Base-by-base conservation (phyloP, 169 alveolate genomes). In the Eimeria nieschulzi region DNA sequence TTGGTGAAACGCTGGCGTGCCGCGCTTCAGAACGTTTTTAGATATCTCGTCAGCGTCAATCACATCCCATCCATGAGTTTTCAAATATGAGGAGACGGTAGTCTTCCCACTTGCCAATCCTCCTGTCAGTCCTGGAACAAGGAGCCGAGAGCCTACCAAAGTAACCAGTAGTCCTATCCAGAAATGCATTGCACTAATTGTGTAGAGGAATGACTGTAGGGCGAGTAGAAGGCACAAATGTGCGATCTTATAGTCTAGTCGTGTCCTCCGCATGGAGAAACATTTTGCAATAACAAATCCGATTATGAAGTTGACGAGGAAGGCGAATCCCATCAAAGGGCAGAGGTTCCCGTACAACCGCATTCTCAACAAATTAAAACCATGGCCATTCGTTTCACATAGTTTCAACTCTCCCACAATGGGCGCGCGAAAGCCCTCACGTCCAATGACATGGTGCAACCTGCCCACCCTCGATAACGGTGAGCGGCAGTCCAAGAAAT, bases 101-200 rank as follows among this genome's bases (percentile, higher is more conserved):
- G 72, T 61, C 33, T 82, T 82, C 12, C 88, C 88, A 39, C 64
- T 82, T 17, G 72, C 88, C 76, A 82, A 39, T 9, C 88, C 88
- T 17, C 88, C 88, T 6, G 88, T 82, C 10, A 82, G n/a, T 23
- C 88, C 88, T 7, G 88, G 88, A 61, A 82, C 88, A 63, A 82
- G 88, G 10, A 13, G 59, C 9, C 88, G 88, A 54, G 54, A 56
- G 64, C 88, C 88, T 19, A 39, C 55, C 25, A 5, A 56, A 15
- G 88, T 17, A 63, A 39, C 56, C 13, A 63, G 46, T 59, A 59
- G 1, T 7, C 88, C 88, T 25, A 82, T 2, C 21, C 12, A 82
- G 64, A 59, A 82, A 12, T 82, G 88, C 7, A 33, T 17, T 23
- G 54, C 10, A 61, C 76, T 59, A 9, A 5, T 33, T 33, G 68